Percentiles rank a stretch among this genome's conserved stretches.
Evolutionary conservation across 345 rosid genomes (phyloP).

Genomic region (Anastatica hierochuntica): DNA sequence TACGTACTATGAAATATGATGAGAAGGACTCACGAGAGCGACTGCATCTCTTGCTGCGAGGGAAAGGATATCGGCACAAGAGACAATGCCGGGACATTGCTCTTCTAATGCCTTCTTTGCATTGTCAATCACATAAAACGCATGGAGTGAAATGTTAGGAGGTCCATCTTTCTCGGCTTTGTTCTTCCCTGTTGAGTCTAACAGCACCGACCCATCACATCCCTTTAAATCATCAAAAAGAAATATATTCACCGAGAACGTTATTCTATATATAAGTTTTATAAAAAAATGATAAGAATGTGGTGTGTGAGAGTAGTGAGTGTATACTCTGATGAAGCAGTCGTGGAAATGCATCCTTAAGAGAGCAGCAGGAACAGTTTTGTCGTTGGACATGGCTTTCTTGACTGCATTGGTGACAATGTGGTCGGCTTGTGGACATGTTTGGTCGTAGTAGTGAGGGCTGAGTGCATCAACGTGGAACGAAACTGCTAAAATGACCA

Average conservation of each 20-base stretch:
- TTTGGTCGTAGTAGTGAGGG: slow-evolving; percentile 43
- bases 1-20: too few species aligned
- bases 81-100: slow-evolving; percentile 68
- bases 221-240: slow-evolving; percentile 35
- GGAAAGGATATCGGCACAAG: slow-evolving; percentile 87
- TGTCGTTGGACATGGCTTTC: slow-evolving; percentile 56
- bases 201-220: slow-evolving; percentile 75
- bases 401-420: slow-evolving; percentile 42
- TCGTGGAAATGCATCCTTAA: slow-evolving; percentile 90
- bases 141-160: slow-evolving; percentile 79
- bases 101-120: slow-evolving; percentile 75
- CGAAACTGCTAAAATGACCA: neutral
- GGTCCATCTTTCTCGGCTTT: slow-evolving; percentile 89
- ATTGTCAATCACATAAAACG: slow-evolving; percentile 68
- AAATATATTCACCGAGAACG: neutral
- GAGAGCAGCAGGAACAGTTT: slow-evolving; percentile 69
- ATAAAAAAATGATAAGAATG: neutral
- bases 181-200: slow-evolving; percentile 55
- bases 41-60: slow-evolving; percentile 83
- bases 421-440: slow-evolving; percentile 55
- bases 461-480: slow-evolving; percentile 39
- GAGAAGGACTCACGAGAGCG: slow-evolving; percentile 36
- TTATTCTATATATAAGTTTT: neutral
- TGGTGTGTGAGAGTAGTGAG: neutral
- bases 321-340: slow-evolving; percentile 73